Percentiles rank a stretch among this genome's conserved stretches.
Conservation (phyloP, 768 basidiomycete genomes). For the Russula ochroleuca region DNA sequence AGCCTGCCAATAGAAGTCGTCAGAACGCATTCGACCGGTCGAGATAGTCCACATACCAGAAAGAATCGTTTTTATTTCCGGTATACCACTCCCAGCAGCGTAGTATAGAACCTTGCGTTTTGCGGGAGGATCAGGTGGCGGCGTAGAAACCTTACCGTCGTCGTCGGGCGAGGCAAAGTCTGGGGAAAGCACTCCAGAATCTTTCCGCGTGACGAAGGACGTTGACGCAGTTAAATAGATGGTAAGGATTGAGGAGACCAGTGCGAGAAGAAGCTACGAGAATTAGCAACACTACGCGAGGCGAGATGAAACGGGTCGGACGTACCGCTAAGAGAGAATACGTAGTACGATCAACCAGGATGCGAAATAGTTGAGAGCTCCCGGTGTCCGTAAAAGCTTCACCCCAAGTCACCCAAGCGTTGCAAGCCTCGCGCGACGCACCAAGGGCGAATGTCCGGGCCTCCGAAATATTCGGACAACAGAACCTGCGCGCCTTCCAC, state of each 20-base stretch:
- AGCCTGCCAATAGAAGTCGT: conserved; percentile 47
- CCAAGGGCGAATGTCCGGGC: conserved; percentile 12
- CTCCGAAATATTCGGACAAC: conserved; percentile 51
- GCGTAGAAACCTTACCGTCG: conserved; percentile 22
- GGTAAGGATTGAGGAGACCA: conserved; percentile 73
- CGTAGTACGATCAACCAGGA: conserved; percentile 56
- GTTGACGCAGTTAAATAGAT: conserved; percentile 84
- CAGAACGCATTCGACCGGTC: not conserved
- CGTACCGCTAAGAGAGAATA: conserved; percentile 79
- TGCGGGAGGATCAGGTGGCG: conserved; percentile 27
- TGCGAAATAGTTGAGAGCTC: conserved; percentile 36
- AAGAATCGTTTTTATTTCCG: conserved; percentile 93
- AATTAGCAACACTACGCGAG: not conserved
- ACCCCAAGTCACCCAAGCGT: conserved; percentile 75
- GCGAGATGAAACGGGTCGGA: conserved; percentile 16
- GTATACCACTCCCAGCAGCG: conserved; percentile 95
- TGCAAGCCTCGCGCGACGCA: conserved; percentile 44
- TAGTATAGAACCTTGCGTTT: conserved; percentile 79
- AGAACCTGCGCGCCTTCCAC: conserved; percentile 77
- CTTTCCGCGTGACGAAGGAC: conserved; percentile 83
- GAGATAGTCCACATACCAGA: conserved; percentile 49
- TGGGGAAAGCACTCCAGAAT: conserved; percentile 64
- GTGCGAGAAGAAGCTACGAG: conserved; percentile 64
- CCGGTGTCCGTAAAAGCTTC: conserved; percentile 43
- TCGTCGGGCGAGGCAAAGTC: conserved; percentile 36